Base-by-base conservation (phyloP, 2,329 filamentous ascomycete species). In the Drechslerella stenobrocha region DNA sequence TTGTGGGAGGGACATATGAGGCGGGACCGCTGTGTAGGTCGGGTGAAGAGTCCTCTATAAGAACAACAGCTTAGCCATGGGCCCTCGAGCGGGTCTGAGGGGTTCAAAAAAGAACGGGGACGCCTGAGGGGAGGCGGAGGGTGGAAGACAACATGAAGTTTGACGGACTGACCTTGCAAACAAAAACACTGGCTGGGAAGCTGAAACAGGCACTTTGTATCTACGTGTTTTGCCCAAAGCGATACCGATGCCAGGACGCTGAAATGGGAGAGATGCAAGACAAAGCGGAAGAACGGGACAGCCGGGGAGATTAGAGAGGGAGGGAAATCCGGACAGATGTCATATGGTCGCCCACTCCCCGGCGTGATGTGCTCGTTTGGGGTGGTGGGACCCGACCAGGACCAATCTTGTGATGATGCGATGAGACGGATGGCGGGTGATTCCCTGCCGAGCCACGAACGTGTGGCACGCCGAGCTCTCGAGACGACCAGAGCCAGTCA, bases 391-490 rank as follows among this genome's bases (percentile, higher is more conserved):
- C 42, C 24, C 22, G 55, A 24, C 22, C 28, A 30, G 44, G 2
- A 47, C 44, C 9, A 47, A 60, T 52, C 56, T 60, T 60, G 56
- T 60, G 63, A 60, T 53, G 51, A 50, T 18, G 23, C n/a, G 22
- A 44, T 44, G 26, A 60, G 42, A 22, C 51, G 34, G 46, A 53
- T 18, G 57, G 42, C 48, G 61, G 53, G 53, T 59, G 48, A 24
- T 47, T 46, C 53, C 23, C 5, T 48, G 50, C 50, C 50, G 37
- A 46, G 52, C 24, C 37, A 37, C 40, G 40, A 63, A 32, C 11
- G 28, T 30, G 34, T 35, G 9, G 40, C 40, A 34, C 44, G 15
- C 24, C 44, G n/a, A 42, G 22, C 37, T 42, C 37, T 5, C 37
- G n/a, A 42, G 4, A 18, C 37, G 37, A 20, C 4, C 7, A 5